These are phyloP conservation scores for Pseudomonodictys pantanalensis DNA, from an alignment of 495 filamentous ascomycete species.

Conservation along the genomic window DNA sequence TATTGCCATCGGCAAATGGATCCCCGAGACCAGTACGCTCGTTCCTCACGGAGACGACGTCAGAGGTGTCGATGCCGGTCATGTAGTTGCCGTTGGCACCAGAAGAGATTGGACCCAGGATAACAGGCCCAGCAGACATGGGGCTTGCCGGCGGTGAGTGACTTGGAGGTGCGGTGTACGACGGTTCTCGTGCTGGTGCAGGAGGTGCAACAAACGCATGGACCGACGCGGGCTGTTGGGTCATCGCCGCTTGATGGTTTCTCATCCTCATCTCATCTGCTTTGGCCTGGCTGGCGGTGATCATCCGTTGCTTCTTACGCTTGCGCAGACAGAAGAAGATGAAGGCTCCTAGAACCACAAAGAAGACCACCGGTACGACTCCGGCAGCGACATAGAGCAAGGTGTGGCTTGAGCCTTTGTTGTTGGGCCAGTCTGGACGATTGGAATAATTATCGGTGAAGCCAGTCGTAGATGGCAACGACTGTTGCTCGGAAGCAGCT, in stretches of 20 bases:
- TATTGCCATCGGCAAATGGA: constrained; percentile 24
- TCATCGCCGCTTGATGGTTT: background rate
- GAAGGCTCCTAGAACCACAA: constrained; percentile 14
- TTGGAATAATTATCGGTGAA: too few species aligned
- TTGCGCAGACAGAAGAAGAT: constrained; percentile 29
- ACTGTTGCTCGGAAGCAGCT: too few species aligned
- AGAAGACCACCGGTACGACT: constrained; percentile 5
- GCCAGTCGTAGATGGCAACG: too few species aligned
- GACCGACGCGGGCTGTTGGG: background rate
- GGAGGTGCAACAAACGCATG: background rate
- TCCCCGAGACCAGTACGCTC: constrained; percentile 26
- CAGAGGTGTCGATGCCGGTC: constrained; percentile 34
- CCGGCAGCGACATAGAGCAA: constrained; percentile 6
- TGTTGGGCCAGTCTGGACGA: background rate
- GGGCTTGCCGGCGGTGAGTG: constrained; percentile 1
- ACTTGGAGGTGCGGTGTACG: constrained; percentile 6
- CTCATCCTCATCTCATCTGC: constrained; percentile 21
- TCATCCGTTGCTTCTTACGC: constrained; percentile 19
- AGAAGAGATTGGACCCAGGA: constrained; percentile 23
- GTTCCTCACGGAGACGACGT: constrained; percentile 21
- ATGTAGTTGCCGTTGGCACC: constrained; percentile 26
- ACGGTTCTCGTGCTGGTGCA: background rate
- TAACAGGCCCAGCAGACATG: constrained; percentile 20
- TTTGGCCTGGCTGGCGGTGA: background rate
- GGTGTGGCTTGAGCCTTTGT: background rate